Percentiles rank a stretch among this genome's conserved stretches.
These are phyloP conservation scores for Yamadazyma takamatsuzukensis DNA, from an alignment of 805 yeast genomes.

Conservation along the genomic window DNA sequence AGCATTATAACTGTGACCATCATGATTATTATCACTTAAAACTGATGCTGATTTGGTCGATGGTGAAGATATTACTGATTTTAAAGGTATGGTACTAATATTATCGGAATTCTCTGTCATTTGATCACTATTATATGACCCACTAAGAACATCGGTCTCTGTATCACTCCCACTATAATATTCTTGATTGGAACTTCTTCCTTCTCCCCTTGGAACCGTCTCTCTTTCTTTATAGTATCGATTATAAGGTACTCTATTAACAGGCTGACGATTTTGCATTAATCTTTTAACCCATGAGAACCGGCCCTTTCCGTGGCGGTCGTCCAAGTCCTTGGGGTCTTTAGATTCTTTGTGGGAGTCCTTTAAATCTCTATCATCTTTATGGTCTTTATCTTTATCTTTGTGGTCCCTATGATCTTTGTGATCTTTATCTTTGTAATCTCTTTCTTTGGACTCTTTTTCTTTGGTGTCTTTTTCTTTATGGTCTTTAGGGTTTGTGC, in stretches of 20 bases:
- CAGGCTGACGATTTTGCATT: conserved; percentile 13
- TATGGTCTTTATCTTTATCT: no score
- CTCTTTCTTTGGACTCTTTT: no score
- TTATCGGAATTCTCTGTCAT: conserved; percentile 30
- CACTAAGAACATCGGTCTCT: conserved; percentile 1
- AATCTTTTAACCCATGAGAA: conserved; percentile 15
- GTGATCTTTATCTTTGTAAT: no score
- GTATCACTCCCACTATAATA: conserved; percentile 1
- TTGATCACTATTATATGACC: conserved; percentile 14
- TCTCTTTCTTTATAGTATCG: no score
- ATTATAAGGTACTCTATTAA: no score
- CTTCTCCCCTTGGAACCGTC: neutral
- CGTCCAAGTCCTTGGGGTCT: no score
- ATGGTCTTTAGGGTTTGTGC: no score
- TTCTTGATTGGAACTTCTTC: neutral
- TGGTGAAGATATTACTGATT: conserved; percentile 40
- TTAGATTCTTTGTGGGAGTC: no score
- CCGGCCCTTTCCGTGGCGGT: conserved; percentile 11
- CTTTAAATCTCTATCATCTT: no score
- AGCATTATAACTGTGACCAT: conserved; percentile 31
- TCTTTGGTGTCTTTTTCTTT: no score
- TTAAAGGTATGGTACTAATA: conserved; percentile 46
- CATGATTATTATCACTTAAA: conserved; percentile 28
- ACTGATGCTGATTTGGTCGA: conserved; percentile 40
- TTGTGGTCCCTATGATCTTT: no score